Percentiles rank a stretch among this genome's conserved stretches.
Evolutionary conservation across 192 early-diverging fungal species (phyloP).

Genomic region (Coemansia sp.): DNA sequence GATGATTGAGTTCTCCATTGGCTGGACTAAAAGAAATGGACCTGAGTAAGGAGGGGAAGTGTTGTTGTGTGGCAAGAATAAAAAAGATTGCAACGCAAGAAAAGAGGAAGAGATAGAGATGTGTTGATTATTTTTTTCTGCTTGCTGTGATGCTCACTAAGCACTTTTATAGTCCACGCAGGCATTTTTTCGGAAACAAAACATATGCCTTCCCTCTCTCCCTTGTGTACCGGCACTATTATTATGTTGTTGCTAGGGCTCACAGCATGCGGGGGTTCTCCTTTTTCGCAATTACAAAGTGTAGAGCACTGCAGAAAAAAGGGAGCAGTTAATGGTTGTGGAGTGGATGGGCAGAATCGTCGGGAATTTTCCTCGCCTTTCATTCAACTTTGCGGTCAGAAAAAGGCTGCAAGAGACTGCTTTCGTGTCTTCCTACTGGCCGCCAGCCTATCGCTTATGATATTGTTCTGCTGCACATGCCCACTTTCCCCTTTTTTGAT

Average conservation of each 20-base stretch:
- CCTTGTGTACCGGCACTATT: no score
- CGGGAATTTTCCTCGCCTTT: not conserved
- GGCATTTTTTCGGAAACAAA: no score
- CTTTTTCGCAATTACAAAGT: no score
- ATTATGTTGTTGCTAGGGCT: no score
- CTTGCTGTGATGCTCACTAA: no score
- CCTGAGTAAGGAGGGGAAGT: not conserved
- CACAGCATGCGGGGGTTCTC: no score
- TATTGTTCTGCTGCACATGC: not conserved
- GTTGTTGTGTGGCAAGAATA: not conserved
- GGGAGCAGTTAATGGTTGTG: not conserved
- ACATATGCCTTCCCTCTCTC: no score
- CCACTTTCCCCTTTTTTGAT: no score
- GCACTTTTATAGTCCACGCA: not conserved
- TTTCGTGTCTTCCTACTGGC: not conserved
- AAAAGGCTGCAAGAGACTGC: no score
- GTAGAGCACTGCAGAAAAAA: no score
- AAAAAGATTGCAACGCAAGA: not conserved
- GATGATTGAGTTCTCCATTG: constrained; percentile 55
- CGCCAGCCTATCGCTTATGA: not conserved
- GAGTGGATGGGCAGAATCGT: not conserved
- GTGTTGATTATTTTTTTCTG: no score
- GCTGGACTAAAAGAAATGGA: constrained; percentile 2
- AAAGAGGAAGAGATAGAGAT: not conserved
- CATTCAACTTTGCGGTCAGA: not conserved